phyloP scores from a whole-genome alignment of 768 basidiomycete genomes.

The Chalciporus sphaerocephalus region DNA sequence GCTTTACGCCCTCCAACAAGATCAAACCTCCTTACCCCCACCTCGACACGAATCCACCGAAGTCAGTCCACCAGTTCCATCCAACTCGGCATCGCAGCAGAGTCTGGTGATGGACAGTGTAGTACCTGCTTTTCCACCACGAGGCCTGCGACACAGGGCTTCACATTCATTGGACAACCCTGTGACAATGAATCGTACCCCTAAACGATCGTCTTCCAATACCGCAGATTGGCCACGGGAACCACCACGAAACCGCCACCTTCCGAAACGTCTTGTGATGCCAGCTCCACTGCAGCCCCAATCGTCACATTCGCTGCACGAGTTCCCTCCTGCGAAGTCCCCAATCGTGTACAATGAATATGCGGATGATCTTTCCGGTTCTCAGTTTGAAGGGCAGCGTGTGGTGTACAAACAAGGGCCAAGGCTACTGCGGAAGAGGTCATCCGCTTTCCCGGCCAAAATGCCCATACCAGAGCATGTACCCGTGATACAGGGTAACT shows the following conservation, averaged over 20 bases:
- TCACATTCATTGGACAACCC: constrained; percentile 10
- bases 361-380: constrained; percentile 3
- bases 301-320: constrained; percentile 12
- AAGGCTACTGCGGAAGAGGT: constrained; percentile 23
- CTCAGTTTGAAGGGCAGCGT: constrained; percentile 6
- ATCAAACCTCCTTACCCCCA: constrained; percentile 20
- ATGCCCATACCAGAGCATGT: constrained; percentile 25
- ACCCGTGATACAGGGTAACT: constrained; percentile 11
- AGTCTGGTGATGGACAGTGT: constrained; percentile 2
- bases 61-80: constrained; percentile 5
- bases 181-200: not conserved
- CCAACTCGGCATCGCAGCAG: constrained; percentile 1
- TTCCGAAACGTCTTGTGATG: constrained; percentile 71
- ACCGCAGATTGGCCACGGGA: constrained; percentile 9
- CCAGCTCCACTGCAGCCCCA: constrained; percentile 57
- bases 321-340: constrained; percentile 6
- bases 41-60: constrained; percentile 18
- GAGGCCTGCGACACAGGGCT: constrained; percentile 7
- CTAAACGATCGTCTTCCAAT: constrained; percentile 5
- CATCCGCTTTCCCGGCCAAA: constrained; percentile 21
- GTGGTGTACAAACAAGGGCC: constrained; percentile 13
- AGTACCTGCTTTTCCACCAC: not conserved
- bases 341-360: constrained; percentile 4
- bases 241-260: constrained; percentile 30
- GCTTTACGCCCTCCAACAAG: constrained; percentile 14